Conservation (phyloP, 805 yeast genomes). For the Candida silvicultrix region DNA sequence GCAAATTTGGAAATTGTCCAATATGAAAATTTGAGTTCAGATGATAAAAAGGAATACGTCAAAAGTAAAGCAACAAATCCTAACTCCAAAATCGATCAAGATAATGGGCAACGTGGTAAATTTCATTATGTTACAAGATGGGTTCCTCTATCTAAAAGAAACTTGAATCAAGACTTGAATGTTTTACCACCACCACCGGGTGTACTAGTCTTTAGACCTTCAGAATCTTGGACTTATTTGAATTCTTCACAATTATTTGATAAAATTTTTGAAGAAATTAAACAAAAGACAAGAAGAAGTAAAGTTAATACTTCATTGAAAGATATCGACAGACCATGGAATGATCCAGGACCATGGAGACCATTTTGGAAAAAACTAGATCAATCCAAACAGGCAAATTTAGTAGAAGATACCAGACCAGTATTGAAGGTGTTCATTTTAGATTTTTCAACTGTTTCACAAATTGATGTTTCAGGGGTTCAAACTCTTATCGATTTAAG, state of each 20-base stretch:
- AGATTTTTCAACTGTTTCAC: constrained; percentile 74
- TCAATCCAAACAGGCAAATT: constrained; percentile 7
- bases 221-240: constrained; percentile 77
- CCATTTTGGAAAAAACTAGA: constrained; percentile 20
- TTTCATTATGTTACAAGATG: constrained; percentile 52
- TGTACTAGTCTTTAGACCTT: constrained; percentile 75
- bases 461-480: constrained; percentile 72
- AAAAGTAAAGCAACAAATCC: background rate
- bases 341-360: constrained; percentile 68
- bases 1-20: constrained; percentile 9
- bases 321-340: constrained; percentile 73
- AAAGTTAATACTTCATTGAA: constrained; percentile 27
- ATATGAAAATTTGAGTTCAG: constrained; percentile 8
- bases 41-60: background rate
- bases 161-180: constrained; percentile 47
- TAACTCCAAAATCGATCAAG: constrained; percentile 2
- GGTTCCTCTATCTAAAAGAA: constrained; percentile 54
- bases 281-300: constrained; percentile 55
- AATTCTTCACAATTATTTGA: constrained; percentile 75
- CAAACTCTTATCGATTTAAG: constrained; percentile 74
- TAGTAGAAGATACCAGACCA: constrained; percentile 50
- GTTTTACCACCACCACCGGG: constrained; percentile 86
- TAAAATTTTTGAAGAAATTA: constrained; percentile 58
- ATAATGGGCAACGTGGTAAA: background rate
- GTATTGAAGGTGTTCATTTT: constrained; percentile 63